A percentile compares a stretch with the other conserved stretches of the same genome.
phyloP scores from a whole-genome alignment of 1,139 yeast species.

The Pichia inconspicua region DNA sequence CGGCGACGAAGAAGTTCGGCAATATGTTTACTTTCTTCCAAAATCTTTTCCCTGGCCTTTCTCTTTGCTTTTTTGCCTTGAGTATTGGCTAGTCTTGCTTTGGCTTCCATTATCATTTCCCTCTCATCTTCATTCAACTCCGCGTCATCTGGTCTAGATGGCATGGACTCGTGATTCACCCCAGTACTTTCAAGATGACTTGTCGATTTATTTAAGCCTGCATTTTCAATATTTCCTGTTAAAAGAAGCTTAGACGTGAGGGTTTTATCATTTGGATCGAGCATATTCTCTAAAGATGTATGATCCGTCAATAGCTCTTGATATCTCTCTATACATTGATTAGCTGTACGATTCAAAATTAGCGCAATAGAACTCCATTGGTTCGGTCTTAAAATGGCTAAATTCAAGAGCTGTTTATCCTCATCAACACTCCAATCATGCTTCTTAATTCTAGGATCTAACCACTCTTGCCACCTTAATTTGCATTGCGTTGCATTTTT shows the following conservation, averaged over 20 bases:
- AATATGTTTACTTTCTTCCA: slow-evolving; percentile 46
- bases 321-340: slow-evolving; percentile 83
- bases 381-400: slow-evolving; percentile 72
- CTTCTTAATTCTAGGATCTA: slow-evolving; percentile 65
- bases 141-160: slow-evolving; percentile 74
- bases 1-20: slow-evolving; percentile 76
- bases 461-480: slow-evolving; percentile 87
- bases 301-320: slow-evolving; percentile 58
- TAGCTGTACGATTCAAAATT: slow-evolving; percentile 75
- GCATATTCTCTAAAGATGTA: neutral
- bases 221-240: slow-evolving; percentile 16
- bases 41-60: slow-evolving; percentile 76
- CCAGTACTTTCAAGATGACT: slow-evolving; percentile 53
- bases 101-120: slow-evolving; percentile 91
- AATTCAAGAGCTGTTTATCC: slow-evolving; percentile 60
- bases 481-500: slow-evolving; percentile 90
- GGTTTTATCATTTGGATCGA: slow-evolving; percentile 32
- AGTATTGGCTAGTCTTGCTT: slow-evolving; percentile 84
- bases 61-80: slow-evolving; percentile 94
- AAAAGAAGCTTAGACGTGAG: slow-evolving; percentile 26
- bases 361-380: slow-evolving; percentile 92
- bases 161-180: slow-evolving; percentile 69
- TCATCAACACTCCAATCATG: slow-evolving; percentile 68
- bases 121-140: slow-evolving; percentile 81
- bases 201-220: slow-evolving; percentile 29